Base-by-base conservation (phyloP, 441 rosid species). In the Populus hybrid region DNA sequence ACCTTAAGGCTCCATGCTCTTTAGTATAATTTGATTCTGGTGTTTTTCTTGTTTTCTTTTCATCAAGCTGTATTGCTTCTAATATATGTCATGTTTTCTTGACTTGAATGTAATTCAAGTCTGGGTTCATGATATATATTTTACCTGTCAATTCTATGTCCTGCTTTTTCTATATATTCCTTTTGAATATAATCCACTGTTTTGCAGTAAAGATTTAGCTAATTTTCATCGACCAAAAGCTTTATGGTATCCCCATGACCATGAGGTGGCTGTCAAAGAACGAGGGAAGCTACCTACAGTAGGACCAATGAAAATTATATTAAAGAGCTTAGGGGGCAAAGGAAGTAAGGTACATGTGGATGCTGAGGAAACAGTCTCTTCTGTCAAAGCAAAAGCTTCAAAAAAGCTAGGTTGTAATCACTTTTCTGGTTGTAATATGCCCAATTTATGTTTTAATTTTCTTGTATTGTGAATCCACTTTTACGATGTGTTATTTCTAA, bases 271-370 rank as follows among this genome's bases (percentile, higher is more conserved):
- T 76, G 93, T 92, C 77, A 93, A 92, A 86, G 93, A 90, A 79
- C 98, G 87, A 88, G 93, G 90, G 76, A 93, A 90, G 90, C 87
- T 92, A 73, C 92, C 97, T 40, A 85, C 95, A 6, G 88, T 84
- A 75, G 97, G 99, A 50, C 89, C 94, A 70, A 93, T 95, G 99
- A 95, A 91, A 85, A 85, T 95, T 77, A 84, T 97, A 75, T 79
- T 97, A 36, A 97, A 93, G 93, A 97, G 99, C 85, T 85, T 94
- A 84, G 99, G 99, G 77, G 99, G 99, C 77, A 97, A 97, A 87
- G 99, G 98, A 80, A 93, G 93, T 84, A 95, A 92, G 85, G 88
- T 97, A 67, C 93, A 93, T 81, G 97, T 97, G 69, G 93, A 93
- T 77, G 87, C 91, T 78, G 97, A 93, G 82, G 99, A 97, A 87